Evolutionary conservation across 2,329 filamentous ascomycete species (phyloP), one percentile per base, ranked within the genome.

Genomic region (Colletotrichum plurivorum): DNA sequence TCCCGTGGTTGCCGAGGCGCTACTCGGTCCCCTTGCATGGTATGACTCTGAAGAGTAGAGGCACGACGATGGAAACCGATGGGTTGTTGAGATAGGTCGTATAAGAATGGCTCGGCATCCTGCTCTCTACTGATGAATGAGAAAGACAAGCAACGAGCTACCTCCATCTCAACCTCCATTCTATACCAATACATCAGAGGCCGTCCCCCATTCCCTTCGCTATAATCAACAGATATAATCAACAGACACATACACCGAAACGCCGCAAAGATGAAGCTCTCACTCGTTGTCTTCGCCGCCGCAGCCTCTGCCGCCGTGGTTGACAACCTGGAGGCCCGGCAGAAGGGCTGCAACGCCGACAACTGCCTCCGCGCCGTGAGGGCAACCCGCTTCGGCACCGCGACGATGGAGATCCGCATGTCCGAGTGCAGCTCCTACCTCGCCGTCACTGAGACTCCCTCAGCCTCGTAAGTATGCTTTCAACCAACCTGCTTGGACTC

Each of bases 331-430:
- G 41, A 46, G 78, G 60, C 39, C 10, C 60, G 59, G 13, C 46
- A 22, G 5, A 22, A 13, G 59, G 72, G 70, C 55, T 83, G 80
- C 75, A 73, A 76, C 60, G 81, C 78, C 71, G 80, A 85, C 77
- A 84, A 84, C 78, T 85, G 83, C 77, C 81, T 82, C 74, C 81
- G 82, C 39, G 80, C 81, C 67, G 78, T 85, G 56, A 83, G 82
- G 25, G 82, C 82, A 60, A 84, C 81, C 48, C 77, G 80, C 13
- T 73, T 70, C 31, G 80, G 80, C 77, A 69, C 62, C 3, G 67
- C 67, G 1, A 69, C 67, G 56, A 71, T 79, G 39, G 73, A 74
- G 13, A 72, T 75, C 18, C 81, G 82, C 71, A 75, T 79, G 71
- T 75, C 77, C 66, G 78, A 81, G 73, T 84, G 82, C 75, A 74